Base-by-base conservation (phyloP, 805 yeast genomes). In the Candida dendrica region DNA sequence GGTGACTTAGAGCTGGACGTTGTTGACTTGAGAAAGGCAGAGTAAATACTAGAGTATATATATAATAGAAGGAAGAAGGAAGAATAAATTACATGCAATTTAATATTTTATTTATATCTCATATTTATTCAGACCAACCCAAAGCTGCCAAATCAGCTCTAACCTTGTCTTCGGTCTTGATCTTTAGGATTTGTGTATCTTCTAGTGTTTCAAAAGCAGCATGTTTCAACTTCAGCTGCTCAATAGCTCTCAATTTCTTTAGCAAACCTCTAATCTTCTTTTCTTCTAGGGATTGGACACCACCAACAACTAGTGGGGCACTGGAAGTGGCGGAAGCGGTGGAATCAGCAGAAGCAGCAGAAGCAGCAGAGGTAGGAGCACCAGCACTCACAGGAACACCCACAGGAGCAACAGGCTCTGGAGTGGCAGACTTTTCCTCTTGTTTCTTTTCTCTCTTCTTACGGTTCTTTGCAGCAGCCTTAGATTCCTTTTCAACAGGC, bases 241-340 rank as follows among this genome's bases (percentile, higher is more conserved):
- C 95, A 53, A 93, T 93, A n/a, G 98, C 97, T 58, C 98, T 77
- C 48, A 91, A 74, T 66, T 93, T 93, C 69, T 93, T 93, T 64
- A 90, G 74, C 60, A 93, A 72, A 27, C 93, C 80, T 61, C 98
- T 77, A 49, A 88, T 81, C 65, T 90, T 89, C 73, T 90, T 93
- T 54, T 91, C 98, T 64, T 91, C 97, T 34, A 86, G 72, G 10
- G 86, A 77, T 31, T 69, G 70, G 19, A 77, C 77, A 35, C 84
- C 86, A 20, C 84, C 84, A 44, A 72, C 69, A 32, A 77, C 76
- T 37, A 68, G 53, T 11, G 74, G 71, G 19, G 59, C 59, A 19
- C 56, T 48, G 22, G 48, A 41, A 9, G 51, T 43, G n/a, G 53
- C 36, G 14, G 44, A 32, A 27, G 30, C 8, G 24, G 24, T 22